Base-by-base conservation (phyloP, 2,329 filamentous ascomycete genomes). In the Alternaria consortialis region DNA sequence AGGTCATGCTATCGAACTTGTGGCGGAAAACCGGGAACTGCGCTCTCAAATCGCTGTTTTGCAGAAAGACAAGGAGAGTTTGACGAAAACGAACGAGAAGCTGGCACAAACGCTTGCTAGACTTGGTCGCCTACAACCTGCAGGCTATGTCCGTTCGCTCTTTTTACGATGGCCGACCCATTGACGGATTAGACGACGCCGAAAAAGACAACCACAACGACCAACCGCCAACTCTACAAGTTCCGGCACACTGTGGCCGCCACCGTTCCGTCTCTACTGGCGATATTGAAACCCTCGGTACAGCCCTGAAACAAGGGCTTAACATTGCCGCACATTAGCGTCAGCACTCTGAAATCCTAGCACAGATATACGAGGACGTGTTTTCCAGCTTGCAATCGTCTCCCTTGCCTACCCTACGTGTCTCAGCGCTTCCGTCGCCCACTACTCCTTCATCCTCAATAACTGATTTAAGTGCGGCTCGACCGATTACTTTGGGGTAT, bases 361-460 rank as follows among this genome's bases (percentile, higher is more conserved):
- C 48, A 5, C 37, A 44, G 31, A 56, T 58, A n/a, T 65, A 67
- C 37, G 46, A 63, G 11, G 64, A 60, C 8, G 25, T 65, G 5
- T 67, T 66, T 25, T 46, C 34, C 15, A 25, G 23, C 8, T 39
- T 43, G 0, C 20, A 36, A 2, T 43, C 39, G 13, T 46, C 40
- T 20, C 31, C 40, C 2, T 7, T 46, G 4, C 52, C 52, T 1
- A 8, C 23, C 2, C 29, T 44, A 13, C 29, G 29, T 1, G 40
- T 44, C 7, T 46, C 52, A 5, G 31, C 44, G 3, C 29, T 34
- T 13, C 29, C 29, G 9, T 2, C 44, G 7, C 44, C 29, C 5
- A 15, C 31, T 17, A 46, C 15, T 7, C 29, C 44, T 9, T 48
- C 44, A 1, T 13, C 44, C 7, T 23, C 29, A 32, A 20, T 3